phyloP scores from a whole-genome alignment of 2,329 filamentous ascomycete species.

The Pseudogymnoascus destructans region DNA sequence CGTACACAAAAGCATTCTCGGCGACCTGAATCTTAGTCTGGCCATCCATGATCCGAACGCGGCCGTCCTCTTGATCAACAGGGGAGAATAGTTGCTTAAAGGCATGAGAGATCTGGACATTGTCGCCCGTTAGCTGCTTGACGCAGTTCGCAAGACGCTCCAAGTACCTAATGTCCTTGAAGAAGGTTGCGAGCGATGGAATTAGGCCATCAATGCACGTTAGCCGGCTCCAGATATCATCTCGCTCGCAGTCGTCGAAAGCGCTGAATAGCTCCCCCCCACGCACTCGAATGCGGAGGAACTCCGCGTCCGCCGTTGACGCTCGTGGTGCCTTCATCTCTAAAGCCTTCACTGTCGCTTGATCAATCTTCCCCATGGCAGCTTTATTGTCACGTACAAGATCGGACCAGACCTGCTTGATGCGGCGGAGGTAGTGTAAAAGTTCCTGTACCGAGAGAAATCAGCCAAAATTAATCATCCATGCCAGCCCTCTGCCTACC shows the following conservation, averaged over 20 bases:
- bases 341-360: not conserved
- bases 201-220: not conserved
- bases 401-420: not conserved
- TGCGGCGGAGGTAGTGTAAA: not conserved
- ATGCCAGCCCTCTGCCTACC: constrained; percentile 5
- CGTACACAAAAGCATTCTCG: constrained; percentile 3
- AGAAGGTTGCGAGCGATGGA: constrained; percentile 13
- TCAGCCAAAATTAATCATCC: not conserved
- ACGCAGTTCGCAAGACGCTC: constrained; percentile 13
- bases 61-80: not conserved
- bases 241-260: not conserved
- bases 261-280: not conserved
- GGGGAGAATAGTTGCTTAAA: not conserved
- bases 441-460: constrained; percentile 1
- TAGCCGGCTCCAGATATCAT: not conserved
- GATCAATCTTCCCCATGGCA: not conserved
- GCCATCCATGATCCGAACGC: not conserved
- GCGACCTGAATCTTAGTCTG: constrained; percentile 7
- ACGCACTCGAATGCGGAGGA: not conserved
- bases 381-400: not conserved
- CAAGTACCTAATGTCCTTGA: constrained; percentile 14
- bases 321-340: not conserved
- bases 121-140: constrained; percentile 9
- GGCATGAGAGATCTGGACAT: not conserved
- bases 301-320: not conserved